Percentiles rank a stretch among this genome's conserved stretches.
Evolutionary conservation across 176 grass and related monocot species (phyloP).

Genomic region (Puya raimondii): DNA sequence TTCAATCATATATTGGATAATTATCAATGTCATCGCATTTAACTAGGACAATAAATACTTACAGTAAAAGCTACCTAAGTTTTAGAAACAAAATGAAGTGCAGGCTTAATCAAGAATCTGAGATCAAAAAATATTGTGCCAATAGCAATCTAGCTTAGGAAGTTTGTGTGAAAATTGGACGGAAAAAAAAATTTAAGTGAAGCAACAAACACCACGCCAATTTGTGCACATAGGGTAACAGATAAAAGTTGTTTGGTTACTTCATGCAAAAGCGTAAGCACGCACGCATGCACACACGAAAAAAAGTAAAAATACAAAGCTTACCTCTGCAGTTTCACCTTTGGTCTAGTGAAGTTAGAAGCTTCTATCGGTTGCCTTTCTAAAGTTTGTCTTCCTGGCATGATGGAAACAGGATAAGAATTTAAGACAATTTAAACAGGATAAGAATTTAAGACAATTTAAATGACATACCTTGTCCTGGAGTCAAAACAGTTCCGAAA

Average conservation of each 20-base stretch:
- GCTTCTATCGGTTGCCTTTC: slow-evolving; percentile 31
- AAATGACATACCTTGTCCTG: slow-evolving; percentile 34
- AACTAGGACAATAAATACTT: neutral
- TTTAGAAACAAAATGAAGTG: too few species aligned
- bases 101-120: too few species aligned
- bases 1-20: neutral
- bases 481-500: slow-evolving; percentile 57
- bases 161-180: too few species aligned
- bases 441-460: slow-evolving; percentile 20
- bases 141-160: too few species aligned
- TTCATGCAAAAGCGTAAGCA: too few species aligned
- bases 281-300: too few species aligned
- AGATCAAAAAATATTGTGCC: too few species aligned
- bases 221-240: too few species aligned
- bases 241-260: too few species aligned
- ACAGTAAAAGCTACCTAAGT: neutral
- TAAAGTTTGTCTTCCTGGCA: slow-evolving; percentile 41
- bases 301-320: neutral
- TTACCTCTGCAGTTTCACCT: slow-evolving; percentile 43
- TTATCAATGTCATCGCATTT: neutral
- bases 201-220: too few species aligned
- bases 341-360: slow-evolving; percentile 21
- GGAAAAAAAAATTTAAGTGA: too few species aligned
- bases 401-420: slow-evolving; percentile 21
- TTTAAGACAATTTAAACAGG: slow-evolving; percentile 7